A percentile compares a stretch with the other conserved stretches of the same genome.
Evolutionary conservation across 2,329 filamentous ascomycete species (phyloP).

Genomic region (Sporothrix variecibatus): DNA sequence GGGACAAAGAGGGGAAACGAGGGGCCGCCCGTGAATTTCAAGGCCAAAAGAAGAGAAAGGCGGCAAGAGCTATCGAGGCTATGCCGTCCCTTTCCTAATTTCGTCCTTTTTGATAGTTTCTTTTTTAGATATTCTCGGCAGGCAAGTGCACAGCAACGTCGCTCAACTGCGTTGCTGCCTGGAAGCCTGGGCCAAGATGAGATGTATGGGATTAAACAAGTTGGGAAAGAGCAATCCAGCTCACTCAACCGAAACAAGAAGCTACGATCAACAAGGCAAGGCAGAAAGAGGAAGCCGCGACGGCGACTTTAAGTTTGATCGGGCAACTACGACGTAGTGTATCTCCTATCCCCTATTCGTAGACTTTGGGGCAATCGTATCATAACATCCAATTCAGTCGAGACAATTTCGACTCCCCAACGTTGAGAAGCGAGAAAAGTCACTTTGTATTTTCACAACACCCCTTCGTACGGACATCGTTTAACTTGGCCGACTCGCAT

Average conservation of each 20-base stretch:
- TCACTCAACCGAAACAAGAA: constrained; percentile 5
- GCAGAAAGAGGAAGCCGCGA: not conserved
- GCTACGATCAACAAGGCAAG: constrained; percentile 4
- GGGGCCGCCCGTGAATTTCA: not conserved
- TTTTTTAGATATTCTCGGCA: not conserved
- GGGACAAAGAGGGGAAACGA: not conserved
- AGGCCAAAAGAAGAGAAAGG: not conserved
- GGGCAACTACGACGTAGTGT: not conserved
- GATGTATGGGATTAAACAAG: not conserved
- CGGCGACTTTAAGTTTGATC: not conserved
- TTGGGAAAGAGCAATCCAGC: not conserved
- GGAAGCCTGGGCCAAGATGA: not conserved
- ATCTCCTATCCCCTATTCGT: not conserved
- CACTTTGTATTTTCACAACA: not conserved
- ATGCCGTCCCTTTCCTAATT: not conserved
- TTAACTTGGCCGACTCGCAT: not conserved
- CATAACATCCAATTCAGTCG: too few species aligned
- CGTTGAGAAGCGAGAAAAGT: not conserved
- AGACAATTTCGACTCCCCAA: not conserved
- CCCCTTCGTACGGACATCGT: not conserved
- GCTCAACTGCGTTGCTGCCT: not conserved
- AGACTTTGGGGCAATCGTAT: too few species aligned
- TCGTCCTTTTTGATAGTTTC: not conserved
- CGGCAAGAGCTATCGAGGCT: not conserved
- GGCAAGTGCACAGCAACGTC: not conserved